Base-by-base conservation (phyloP, 345 rosid species). In the Raphanus sativus region DNA sequence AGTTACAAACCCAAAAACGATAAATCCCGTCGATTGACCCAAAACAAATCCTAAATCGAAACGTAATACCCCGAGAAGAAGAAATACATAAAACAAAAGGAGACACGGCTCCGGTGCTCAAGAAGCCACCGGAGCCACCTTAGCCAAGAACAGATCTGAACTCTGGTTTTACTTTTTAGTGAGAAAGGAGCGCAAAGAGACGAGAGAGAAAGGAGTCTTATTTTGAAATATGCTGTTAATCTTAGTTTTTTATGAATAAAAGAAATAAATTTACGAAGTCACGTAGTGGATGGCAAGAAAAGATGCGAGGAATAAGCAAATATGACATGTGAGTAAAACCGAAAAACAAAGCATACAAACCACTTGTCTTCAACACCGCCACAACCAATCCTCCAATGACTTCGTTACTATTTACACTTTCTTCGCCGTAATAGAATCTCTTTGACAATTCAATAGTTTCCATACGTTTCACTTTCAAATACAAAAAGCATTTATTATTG, bases 381-480 rank as follows among this genome's bases (percentile, higher is more conserved):
- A 75, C 21, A 65, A 76, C 69, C 67, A 34, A 67, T 74, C 48
- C 17, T 33, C 59, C 63, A 65, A 75, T 58, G 83, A 79, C 87
- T 50, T 73, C 11, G 70, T 61, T 12, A 54, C 85, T 71, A 50
- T 76, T 77, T 69, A 73, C 75, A 74, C 61, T 72, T 78, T 75
- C 77, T 62, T 70, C 79, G 82, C 85, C 85, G 80, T 68, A 60
- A 76, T 79, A 40, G 59, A 50, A 55, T 45, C 75, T 68, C 75
- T 81, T 80, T 12, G 89, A 87, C 87, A 85, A 89, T 86, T 87
- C 88, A 77, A 67, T 74, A 79, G 71, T 74, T 78, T 74, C 68
- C 69, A 65, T 59, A 66, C 77, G 73, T 78, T 55, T 33, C 21
- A 36, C 70, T 33, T 66, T 71, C 32, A 2, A 3, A 29, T 16